Evolutionary conservation across 768 basidiomycete genomes (phyloP).

Genomic region (Agaricus sinodeliciosus): DNA sequence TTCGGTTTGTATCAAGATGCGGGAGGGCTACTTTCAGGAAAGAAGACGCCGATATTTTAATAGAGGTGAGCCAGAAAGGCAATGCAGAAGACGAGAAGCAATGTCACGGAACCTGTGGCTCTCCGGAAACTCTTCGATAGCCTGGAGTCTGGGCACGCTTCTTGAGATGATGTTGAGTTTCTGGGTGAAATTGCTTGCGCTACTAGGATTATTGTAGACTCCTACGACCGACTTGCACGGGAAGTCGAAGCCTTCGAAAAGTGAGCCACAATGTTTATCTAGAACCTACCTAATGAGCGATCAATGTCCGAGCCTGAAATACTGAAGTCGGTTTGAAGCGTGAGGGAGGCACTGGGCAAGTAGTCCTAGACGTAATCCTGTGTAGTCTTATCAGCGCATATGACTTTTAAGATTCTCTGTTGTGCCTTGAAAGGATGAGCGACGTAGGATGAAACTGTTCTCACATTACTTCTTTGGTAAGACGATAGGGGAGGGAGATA

Average conservation of each 20-base stretch:
- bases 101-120: conserved; percentile 1
- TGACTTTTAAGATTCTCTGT: not conserved
- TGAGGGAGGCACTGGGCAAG: not conserved
- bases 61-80: not conserved
- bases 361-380: not conserved
- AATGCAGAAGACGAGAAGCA: conserved; percentile 1
- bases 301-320: not conserved
- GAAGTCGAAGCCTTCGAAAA: not conserved
- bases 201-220: not conserved
- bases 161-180: not conserved
- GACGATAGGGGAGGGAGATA: not conserved
- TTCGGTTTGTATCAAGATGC: not conserved
- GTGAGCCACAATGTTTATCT: not conserved
- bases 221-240: conserved; percentile 9
- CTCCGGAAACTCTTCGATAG: not conserved
- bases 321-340: not conserved
- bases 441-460: not conserved
- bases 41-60: not conserved
- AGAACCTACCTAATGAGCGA: no score
- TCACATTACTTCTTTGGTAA: not conserved
- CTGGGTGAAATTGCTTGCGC: not conserved
- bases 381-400: not conserved
- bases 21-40: not conserved
- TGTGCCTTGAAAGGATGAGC: not conserved
- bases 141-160: not conserved